Evolutionary conservation across 768 basidiomycete species (phyloP), one percentile per base, ranked within the genome.

Genomic region (Rhodosporidiobolus odoratus): DNA sequence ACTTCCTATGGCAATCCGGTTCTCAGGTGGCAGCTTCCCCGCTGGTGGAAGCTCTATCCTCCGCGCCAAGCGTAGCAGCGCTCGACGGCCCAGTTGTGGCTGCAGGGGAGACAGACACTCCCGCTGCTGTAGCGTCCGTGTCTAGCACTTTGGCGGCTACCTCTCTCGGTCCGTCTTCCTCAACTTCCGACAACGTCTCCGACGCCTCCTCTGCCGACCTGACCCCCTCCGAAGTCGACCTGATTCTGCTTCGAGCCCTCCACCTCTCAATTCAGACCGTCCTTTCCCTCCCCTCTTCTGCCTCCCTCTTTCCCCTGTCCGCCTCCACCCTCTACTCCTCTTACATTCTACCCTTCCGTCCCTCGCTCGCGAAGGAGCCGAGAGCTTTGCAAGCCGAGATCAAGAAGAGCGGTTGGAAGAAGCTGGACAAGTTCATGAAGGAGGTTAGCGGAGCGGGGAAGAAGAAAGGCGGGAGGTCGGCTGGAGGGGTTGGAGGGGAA

Each of bases 241-340:
- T 35, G 2, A 30, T 68, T 34, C 66, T 74, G 23, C 63, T 66
- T 23, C 1, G 3, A 8, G 38, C 69, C 6, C 63, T 74, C 50
- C 69, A 68, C 48, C 61, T 62, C 57, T 47, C 69, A 3, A 41
- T 74, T 53, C 47, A 25, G 4, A 25, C 32, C 4, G 27, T 59
- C 19, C 65, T 57, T 41, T n/a, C 58, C 47, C 19, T 54, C 35
- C 32, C 61, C 21, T 12, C 62, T 30, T n/a, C 58, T 5, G 30
- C 72, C 9, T 25, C 62, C 35, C 41, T 53, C 16, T 68, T 73
- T 59, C 69, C 69, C 17, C 15, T 75, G 19, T 56, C 72, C 35
- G 69, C 68, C 47, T 75, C 74, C 9, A 54, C 68, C 17, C 59
- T 72, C 41, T 70, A 72, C 58, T 62, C 58, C 1, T 38, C 66